Percentiles rank a stretch among this genome's conserved stretches.
Evolutionary conservation across 2,329 filamentous ascomycete genomes (phyloP).

Genomic region (Thyridium curvatum): DNA sequence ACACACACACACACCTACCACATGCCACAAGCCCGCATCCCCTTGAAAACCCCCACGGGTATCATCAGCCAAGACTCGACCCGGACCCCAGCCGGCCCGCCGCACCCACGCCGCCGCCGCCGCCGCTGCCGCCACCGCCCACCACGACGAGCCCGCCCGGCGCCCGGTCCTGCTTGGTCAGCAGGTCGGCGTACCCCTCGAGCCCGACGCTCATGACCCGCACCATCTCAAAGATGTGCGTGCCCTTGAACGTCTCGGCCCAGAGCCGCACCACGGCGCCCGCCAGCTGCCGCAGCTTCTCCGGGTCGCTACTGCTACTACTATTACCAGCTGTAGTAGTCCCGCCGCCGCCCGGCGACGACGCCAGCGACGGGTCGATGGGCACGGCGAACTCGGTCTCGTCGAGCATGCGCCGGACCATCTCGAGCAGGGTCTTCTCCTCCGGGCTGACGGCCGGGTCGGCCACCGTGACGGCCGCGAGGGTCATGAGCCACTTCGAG

Average conservation of each 20-base stretch:
- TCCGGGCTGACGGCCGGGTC: slow-evolving; percentile 44
- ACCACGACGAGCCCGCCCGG: slow-evolving; percentile 14
- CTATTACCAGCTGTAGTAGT: too few species aligned
- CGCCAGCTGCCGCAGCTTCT: slow-evolving; percentile 48
- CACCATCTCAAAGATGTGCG: slow-evolving; percentile 55
- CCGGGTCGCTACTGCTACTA: slow-evolving; percentile 30
- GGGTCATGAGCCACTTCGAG: slow-evolving; percentile 54
- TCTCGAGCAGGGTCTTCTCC: slow-evolving; percentile 48
- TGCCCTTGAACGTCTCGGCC: slow-evolving; percentile 57
- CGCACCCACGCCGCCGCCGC: slow-evolving; percentile 70
- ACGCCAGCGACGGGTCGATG: slow-evolving; percentile 49
- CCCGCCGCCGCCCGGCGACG: slow-evolving; percentile 21
- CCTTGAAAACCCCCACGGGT: too few species aligned
- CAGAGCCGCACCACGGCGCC: slow-evolving; percentile 53
- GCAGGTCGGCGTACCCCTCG: slow-evolving; percentile 49
- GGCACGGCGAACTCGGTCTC: slow-evolving; percentile 58
- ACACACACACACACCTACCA: too few species aligned
- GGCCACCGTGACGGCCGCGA: slow-evolving; percentile 42
- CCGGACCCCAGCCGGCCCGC: slow-evolving; percentile 52
- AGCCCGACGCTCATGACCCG: slow-evolving; percentile 51
- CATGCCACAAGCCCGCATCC: too few species aligned
- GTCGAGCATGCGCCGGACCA: slow-evolving; percentile 51
- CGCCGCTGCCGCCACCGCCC: slow-evolving; percentile 70
- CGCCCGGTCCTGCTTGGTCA: slow-evolving; percentile 48
- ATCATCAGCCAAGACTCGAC: too few species aligned